phyloP scores from a whole-genome alignment of 2,329 filamentous ascomycete species.

The Cyphellophora attinorum region DNA sequence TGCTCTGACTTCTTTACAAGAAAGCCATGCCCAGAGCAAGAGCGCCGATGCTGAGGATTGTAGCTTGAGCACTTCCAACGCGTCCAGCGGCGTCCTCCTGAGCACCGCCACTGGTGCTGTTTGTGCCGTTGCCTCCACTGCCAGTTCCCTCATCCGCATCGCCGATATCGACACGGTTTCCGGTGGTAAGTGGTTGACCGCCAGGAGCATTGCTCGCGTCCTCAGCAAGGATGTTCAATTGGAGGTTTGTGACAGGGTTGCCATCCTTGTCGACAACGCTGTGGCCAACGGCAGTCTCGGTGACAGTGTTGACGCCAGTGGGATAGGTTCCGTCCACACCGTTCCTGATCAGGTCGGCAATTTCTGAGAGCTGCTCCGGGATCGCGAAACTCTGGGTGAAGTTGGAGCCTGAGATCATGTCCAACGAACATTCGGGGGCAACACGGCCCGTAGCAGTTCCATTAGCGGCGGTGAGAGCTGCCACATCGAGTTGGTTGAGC shows the following conservation, averaged over 20 bases:
- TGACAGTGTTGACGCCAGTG: slow-evolving; percentile 53
- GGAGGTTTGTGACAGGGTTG: slow-evolving; percentile 51
- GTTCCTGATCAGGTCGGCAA: slow-evolving; percentile 62
- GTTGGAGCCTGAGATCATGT: slow-evolving; percentile 55
- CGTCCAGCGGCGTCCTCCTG: neutral
- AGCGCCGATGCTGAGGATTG: neutral
- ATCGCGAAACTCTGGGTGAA: slow-evolving; percentile 77
- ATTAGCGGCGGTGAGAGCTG: slow-evolving; percentile 54
- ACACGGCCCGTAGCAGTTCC: slow-evolving; percentile 43
- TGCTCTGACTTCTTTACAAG: too few relatives aligned
- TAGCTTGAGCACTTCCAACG: neutral
- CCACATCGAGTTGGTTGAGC: slow-evolving; percentile 66
- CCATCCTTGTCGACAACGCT: slow-evolving; percentile 50
- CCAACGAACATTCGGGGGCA: slow-evolving; percentile 54
- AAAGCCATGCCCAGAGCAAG: neutral
- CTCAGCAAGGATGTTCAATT: slow-evolving; percentile 43
- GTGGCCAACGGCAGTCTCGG: slow-evolving; percentile 44
- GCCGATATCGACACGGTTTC: neutral
- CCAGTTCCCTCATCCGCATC: neutral
- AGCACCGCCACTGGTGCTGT: neutral
- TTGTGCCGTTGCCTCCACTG: neutral
- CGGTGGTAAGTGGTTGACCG: neutral
- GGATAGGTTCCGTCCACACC: slow-evolving; percentile 57
- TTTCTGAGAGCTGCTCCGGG: slow-evolving; percentile 57
- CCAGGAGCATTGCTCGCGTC: slow-evolving; percentile 50